phyloP scores from a whole-genome alignment of 2,329 filamentous ascomycete species.

The Corynespora cassiicola region DNA sequence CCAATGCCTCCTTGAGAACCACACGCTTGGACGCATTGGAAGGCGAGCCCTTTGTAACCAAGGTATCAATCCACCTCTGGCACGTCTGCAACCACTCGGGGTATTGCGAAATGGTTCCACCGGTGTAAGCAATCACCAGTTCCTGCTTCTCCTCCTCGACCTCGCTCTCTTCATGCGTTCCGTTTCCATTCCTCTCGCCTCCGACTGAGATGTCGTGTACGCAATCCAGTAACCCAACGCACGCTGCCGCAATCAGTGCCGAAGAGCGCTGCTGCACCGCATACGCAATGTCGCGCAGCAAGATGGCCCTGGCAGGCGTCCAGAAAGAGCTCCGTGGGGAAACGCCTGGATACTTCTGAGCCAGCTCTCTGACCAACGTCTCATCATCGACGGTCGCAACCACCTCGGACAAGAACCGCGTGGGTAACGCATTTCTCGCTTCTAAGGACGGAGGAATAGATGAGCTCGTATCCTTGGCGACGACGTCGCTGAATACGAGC shows the following conservation, averaged over 20 bases:
- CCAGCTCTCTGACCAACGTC: constrained; percentile 50
- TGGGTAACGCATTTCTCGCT: constrained; percentile 69
- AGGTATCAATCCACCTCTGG: constrained; percentile 69
- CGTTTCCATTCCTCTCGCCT: constrained; percentile 22
- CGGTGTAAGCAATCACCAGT: constrained; percentile 79
- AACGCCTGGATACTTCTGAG: constrained; percentile 62
- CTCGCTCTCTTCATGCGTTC: constrained; percentile 19
- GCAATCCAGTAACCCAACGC: constrained; percentile 71
- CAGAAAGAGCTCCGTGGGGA: constrained; percentile 55
- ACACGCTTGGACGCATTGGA: constrained; percentile 52
- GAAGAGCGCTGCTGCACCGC: constrained; percentile 76
- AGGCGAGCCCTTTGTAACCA: constrained; percentile 53
- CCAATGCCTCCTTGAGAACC: constrained; percentile 58
- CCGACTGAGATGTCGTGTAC: constrained; percentile 68
- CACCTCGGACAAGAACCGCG: constrained; percentile 75
- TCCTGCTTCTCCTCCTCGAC: no score
- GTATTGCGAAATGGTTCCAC: constrained; percentile 81
- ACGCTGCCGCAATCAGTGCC: constrained; percentile 75
- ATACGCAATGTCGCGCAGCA: constrained; percentile 71
- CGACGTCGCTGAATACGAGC: constrained; percentile 71
- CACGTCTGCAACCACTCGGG: constrained; percentile 75
- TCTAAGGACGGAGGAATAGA: constrained; percentile 62
- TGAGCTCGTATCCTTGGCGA: constrained; percentile 33
- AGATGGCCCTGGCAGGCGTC: constrained; percentile 65
- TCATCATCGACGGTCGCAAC: constrained; percentile 54